Evolutionary conservation across 345 rosid genomes (phyloP), one percentile per base, ranked within the genome.

Genomic region (Capsella bursapastoris): DNA sequence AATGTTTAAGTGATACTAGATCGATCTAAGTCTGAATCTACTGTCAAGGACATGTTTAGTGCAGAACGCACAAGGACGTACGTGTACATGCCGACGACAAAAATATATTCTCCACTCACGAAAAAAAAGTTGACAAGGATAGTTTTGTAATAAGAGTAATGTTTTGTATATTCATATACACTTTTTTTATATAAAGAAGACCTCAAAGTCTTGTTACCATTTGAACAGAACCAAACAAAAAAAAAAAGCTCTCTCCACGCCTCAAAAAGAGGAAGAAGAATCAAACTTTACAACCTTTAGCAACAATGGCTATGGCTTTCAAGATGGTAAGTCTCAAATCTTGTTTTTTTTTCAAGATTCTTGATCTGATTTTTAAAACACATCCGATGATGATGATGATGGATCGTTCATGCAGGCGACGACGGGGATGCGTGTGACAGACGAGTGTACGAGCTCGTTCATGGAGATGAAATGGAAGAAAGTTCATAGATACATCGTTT

Each of bases 381-480:
- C 31, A 45, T 47, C 27, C 16, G 57, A 71, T 64, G 29, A 51
- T 31, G 13, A 16, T 35, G 34, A 64, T 40, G 10, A 8, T 27
- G 25, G 25, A 63, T 34, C 6, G 10, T 28, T 32, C 6, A 14
- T 2, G 37, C 50, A 93, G 98, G 98, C 98, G 18, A 88, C 98
- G 37, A 91, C 96, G 2, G 97, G 96, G 38, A 91, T 91, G 93
- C 87, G 90, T 86, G 95, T 94, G 28, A 70, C 91, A 0, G 98
- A 94, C 22, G 97, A 94, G 81, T 91, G 98, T 82, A 88, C 84
- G 77, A 87, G 70, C 68, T 91, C 95, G 16, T 94, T 88, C 89
- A 86, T 86, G 96, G 96, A 85, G 75, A 87, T 94, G 98, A 91
- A 94, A 66, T 89, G 98, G 98, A 94, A 90, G 80, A 91, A 90